Percentiles rank a stretch among this genome's conserved stretches.
Conservation (phyloP, 2,329 filamentous ascomycete genomes). For the Aspergillus novofumigatus region DNA sequence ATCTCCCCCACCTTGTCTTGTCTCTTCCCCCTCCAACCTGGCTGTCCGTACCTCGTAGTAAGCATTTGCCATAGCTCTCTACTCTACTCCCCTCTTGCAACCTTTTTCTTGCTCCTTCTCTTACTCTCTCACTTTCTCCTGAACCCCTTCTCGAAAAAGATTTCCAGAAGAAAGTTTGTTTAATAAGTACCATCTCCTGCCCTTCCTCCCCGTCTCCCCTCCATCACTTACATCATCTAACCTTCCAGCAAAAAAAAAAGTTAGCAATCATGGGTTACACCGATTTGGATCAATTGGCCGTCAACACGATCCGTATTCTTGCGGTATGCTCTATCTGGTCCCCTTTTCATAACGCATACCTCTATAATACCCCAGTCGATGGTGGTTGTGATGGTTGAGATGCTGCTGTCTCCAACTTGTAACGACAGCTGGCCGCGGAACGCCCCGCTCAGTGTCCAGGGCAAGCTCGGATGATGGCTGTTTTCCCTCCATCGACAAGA, state of each 20-base stretch:
- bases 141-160: conserved; percentile 9
- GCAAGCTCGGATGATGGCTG: neutral
- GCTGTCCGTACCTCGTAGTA: conserved; percentile 5
- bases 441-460: neutral
- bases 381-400: neutral
- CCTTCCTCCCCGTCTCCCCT: conserved; percentile 3
- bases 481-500: neutral
- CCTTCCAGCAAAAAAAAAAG: conserved; percentile 19
- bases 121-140: conserved; percentile 15
- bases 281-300: conserved; percentile 81
- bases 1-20: conserved; percentile 1
- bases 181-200: conserved; percentile 15
- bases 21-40: conserved; percentile 4
- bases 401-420: neutral
- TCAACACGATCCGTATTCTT: conserved; percentile 97
- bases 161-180: conserved; percentile 3
- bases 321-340: conserved; percentile 64
- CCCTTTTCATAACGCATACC: neutral
- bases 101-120: conserved; percentile 17
- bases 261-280: conserved; percentile 73
- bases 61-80: conserved; percentile 9
- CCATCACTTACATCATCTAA: conserved; percentile 6
- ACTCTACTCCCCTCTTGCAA: conserved; percentile 11
- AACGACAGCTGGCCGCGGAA: neutral
- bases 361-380: neutral